phyloP scores from a whole-genome alignment of 2,329 filamentous ascomycete genomes.

The Balansia obtecta region DNA sequence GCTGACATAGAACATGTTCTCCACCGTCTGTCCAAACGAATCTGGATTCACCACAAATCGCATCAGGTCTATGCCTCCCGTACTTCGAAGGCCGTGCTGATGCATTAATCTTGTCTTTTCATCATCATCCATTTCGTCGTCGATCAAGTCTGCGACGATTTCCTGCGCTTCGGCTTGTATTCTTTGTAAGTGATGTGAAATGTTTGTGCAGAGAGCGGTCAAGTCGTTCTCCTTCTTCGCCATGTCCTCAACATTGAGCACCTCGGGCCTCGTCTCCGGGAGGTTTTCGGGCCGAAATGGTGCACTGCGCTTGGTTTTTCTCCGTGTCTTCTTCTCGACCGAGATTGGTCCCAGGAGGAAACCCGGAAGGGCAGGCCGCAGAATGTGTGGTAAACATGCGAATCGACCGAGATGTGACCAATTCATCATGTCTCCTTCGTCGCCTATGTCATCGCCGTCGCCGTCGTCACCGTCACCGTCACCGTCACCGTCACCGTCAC shows the following conservation, averaged over 20 bases:
- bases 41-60: conserved; percentile 81
- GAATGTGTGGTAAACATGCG: conserved; percentile 61
- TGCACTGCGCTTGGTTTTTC: conserved; percentile 56
- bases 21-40: conserved; percentile 88
- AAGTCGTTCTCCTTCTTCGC: conserved; percentile 68
- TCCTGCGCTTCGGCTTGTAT: conserved; percentile 35
- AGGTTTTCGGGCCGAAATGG: conserved; percentile 57
- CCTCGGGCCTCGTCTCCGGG: conserved; percentile 62
- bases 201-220: conserved; percentile 65
- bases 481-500: too few species aligned
- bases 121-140: conserved; percentile 33
- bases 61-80: conserved; percentile 66
- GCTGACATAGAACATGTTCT: conserved; percentile 94
- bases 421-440: conserved; percentile 66
- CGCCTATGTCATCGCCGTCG: conserved; percentile 48
- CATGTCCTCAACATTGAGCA: conserved; percentile 63
- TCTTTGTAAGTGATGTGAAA: conserved; percentile 47
- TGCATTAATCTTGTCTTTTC: conserved; percentile 45
- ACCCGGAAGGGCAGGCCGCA: conserved; percentile 63
- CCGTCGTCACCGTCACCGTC: conserved; percentile 42
- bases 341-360: conserved; percentile 85
- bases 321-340: conserved; percentile 71
- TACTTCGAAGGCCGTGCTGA: conserved; percentile 50
- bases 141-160: conserved; percentile 28
- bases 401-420: conserved; percentile 75